Evolutionary conservation across 2,329 filamentous ascomycete genomes (phyloP).

Genomic region (Cryphonectria naterciae): DNA sequence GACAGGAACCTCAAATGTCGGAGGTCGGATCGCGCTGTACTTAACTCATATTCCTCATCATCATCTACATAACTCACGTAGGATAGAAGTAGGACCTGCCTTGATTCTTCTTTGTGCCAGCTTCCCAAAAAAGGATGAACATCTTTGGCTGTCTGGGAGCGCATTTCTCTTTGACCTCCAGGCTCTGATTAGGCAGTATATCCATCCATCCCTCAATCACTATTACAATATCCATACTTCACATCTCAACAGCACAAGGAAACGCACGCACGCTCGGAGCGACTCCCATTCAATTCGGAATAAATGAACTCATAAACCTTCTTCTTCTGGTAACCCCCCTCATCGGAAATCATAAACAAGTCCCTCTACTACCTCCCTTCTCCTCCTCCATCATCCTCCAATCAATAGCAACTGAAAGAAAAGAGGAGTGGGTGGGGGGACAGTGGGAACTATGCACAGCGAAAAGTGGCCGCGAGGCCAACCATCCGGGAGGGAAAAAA

Average conservation of each 20-base stretch:
- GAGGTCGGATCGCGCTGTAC: neutral
- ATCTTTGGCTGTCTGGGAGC: no score
- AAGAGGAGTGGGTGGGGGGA: neutral
- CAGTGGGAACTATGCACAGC: neutral
- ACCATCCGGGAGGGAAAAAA: no score
- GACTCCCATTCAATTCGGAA: neutral
- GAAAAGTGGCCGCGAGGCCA: neutral
- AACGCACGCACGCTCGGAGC: neutral
- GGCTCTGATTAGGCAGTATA: no score
- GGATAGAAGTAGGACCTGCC: neutral
- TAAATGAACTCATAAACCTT: neutral
- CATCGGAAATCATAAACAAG: neutral
- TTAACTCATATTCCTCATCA: no score
- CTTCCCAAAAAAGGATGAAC: neutral
- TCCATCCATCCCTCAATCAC: no score
- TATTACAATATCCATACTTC: neutral
- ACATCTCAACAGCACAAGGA: neutral
- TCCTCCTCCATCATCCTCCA: neutral
- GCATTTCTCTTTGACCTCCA: no score
- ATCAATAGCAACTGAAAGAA: neutral
- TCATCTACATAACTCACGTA: neutral
- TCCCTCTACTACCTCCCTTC: neutral
- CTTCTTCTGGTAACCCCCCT: neutral
- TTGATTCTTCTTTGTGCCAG: neutral
- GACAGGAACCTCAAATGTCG: no score